phyloP scores from a whole-genome alignment of 495 filamentous ascomycete species.

The Podospora pseudocomata region DNA sequence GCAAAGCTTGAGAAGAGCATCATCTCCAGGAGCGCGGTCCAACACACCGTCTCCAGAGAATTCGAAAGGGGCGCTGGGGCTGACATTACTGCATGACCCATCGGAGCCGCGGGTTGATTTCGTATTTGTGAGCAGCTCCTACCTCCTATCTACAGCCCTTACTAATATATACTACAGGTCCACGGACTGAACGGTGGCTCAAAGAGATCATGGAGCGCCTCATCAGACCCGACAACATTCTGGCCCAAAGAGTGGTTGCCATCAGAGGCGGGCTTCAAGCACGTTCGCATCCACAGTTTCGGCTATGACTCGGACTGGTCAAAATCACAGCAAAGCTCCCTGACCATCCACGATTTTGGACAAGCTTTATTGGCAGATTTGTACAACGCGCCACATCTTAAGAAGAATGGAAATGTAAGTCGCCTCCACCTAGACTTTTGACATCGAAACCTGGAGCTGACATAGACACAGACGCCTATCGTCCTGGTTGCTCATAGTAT shows the following conservation, averaged over 20 bases:
- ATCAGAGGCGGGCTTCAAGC: conserved; percentile 26
- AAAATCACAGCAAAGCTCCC: conserved; percentile 10
- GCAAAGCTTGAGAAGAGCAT: conserved; percentile 15
- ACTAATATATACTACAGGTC: conserved; percentile 3
- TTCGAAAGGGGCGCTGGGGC: conserved; percentile 13
- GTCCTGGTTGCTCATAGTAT: conserved; percentile 32
- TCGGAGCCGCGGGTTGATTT: conserved; percentile 27
- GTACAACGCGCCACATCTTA: conserved; percentile 19
- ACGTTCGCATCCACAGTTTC: conserved; percentile 29
- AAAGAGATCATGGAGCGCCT: conserved; percentile 26
- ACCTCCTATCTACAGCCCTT: background rate
- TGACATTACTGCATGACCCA: conserved; percentile 21
- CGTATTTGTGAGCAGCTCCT: conserved; percentile 18
- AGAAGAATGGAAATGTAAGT: conserved; percentile 6
- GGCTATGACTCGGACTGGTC: conserved; percentile 31
- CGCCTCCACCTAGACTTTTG: background rate
- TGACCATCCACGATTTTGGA: conserved; percentile 31
- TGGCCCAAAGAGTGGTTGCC: conserved; percentile 35
- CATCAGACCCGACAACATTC: conserved; percentile 21
- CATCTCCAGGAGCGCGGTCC: conserved; percentile 13
- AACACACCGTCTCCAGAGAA: conserved; percentile 17
- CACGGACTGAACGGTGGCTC: conserved; percentile 34
- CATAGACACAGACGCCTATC: conserved; percentile 18
- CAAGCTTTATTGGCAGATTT: conserved; percentile 24
- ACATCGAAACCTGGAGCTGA: background rate